Conservation (phyloP, 495 filamentous ascomycete species). For the Aspergillus baeticus region DNA sequence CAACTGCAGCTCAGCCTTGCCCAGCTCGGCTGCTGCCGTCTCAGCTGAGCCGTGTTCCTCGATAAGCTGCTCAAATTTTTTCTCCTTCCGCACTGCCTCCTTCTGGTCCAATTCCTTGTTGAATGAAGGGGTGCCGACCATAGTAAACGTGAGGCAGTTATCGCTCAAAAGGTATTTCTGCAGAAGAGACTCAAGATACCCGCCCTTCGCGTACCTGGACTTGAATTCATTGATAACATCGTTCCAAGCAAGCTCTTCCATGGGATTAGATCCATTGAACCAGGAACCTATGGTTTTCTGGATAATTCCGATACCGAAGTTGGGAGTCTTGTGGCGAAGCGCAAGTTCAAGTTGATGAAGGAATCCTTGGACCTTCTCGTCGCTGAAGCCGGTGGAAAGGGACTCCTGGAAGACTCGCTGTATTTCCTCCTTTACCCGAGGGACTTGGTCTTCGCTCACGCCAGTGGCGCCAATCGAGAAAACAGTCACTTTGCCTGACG, state of each 20-base stretch:
- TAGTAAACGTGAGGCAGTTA: slow-evolving; percentile 86
- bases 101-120: slow-evolving; percentile 71
- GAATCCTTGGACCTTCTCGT: slow-evolving; percentile 86
- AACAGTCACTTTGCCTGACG: slow-evolving; percentile 68
- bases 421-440: slow-evolving; percentile 71
- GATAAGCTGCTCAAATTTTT: slow-evolving; percentile 67
- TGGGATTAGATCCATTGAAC: slow-evolving; percentile 94
- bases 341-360: slow-evolving; percentile 89
- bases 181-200: slow-evolving; percentile 80
- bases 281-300: slow-evolving; percentile 83
- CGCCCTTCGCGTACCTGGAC: slow-evolving; percentile 61
- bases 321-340: slow-evolving; percentile 91
- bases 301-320: slow-evolving; percentile 89
- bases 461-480: slow-evolving; percentile 91
- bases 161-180: slow-evolving; percentile 90
- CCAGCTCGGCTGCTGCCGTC: slow-evolving; percentile 66
- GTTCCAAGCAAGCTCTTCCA: slow-evolving; percentile 87
- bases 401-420: slow-evolving; percentile 64
- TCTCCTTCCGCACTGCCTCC: slow-evolving; percentile 66
- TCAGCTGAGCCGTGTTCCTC: slow-evolving; percentile 67
- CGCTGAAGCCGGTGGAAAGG: slow-evolving; percentile 74
- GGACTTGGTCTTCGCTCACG: slow-evolving; percentile 73
- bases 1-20: slow-evolving; percentile 75
- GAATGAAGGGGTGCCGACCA: slow-evolving; percentile 79
- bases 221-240: slow-evolving; percentile 82